phyloP scores from a whole-genome alignment of 345 rosid species.

The Lumnitzera racemosa region DNA sequence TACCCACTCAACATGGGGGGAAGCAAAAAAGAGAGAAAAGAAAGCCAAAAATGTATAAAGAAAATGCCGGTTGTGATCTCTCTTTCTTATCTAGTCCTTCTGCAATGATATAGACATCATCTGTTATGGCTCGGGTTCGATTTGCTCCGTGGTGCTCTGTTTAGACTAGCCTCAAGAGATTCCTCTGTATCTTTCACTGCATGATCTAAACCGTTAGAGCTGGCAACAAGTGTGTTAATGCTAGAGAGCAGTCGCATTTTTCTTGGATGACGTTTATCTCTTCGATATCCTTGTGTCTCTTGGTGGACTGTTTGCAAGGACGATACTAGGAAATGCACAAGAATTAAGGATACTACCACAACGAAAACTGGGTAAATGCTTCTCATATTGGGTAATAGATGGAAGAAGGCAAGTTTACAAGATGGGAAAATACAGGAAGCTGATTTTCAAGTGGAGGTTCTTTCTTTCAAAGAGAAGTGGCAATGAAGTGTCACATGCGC shows the following conservation, averaged over 20 bases:
- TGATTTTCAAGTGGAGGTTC: too few species aligned
- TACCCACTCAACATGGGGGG: too few species aligned
- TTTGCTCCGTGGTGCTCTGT: conserved; percentile 13
- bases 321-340: conserved; percentile 4
- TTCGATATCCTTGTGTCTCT: conserved; percentile 2
- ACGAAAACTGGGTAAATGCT: background rate
- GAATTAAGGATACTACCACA: conserved; percentile 4
- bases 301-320: conserved; percentile 7
- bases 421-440: too few species aligned
- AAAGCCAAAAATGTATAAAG: conserved; percentile 1
- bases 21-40: too few species aligned
- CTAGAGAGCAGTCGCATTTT: conserved; percentile 3
- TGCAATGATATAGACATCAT: background rate
- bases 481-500: background rate
- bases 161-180: conserved; percentile 11
- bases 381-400: too few species aligned
- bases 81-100: background rate
- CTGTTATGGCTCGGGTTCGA: conserved; percentile 17
- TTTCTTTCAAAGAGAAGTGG: too few species aligned
- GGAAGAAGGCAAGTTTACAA: too few species aligned
- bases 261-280: conserved; percentile 2
- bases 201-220: background rate
- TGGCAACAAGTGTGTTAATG: background rate
- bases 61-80: background rate
- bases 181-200: conserved; percentile 1